These are phyloP conservation scores for Acacia acuminata DNA, from an alignment of 306 rosid genomes.

Conservation along the genomic window DNA sequence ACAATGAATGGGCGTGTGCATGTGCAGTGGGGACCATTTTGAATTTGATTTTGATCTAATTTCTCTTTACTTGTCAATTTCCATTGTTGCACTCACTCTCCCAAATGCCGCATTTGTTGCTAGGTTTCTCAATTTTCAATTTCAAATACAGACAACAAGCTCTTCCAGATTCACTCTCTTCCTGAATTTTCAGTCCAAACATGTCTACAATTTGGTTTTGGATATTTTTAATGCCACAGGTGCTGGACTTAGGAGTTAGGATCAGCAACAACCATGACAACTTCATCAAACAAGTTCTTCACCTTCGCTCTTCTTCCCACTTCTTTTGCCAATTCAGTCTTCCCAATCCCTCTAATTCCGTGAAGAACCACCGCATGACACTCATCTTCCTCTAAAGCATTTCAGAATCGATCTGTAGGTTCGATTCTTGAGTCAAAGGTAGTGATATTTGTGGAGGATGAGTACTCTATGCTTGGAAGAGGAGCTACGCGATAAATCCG, in stretches of 20 bases:
- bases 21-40: too few species aligned
- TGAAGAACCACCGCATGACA: neutral
- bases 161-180: neutral
- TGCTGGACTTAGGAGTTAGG: neutral
- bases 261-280: neutral
- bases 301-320: neutral
- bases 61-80: too few species aligned
- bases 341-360: conserved; percentile 15
- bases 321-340: neutral
- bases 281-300: neutral
- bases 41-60: too few species aligned
- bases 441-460: neutral
- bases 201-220: conserved; percentile 16
- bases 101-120: too few species aligned
- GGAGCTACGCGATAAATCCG: neutral
- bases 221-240: neutral
- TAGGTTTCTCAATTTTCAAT: neutral
- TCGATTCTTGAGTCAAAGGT: neutral
- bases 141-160: conserved; percentile 5
- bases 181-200: conserved; percentile 1
- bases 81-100: too few species aligned
- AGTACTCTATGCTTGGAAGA: conserved; percentile 12
- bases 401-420: neutral
- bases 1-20: too few species aligned
- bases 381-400: conserved; percentile 1